Evolutionary conservation across 768 basidiomycete species (phyloP).

Genomic region (Cystobasidium tubakii): DNA sequence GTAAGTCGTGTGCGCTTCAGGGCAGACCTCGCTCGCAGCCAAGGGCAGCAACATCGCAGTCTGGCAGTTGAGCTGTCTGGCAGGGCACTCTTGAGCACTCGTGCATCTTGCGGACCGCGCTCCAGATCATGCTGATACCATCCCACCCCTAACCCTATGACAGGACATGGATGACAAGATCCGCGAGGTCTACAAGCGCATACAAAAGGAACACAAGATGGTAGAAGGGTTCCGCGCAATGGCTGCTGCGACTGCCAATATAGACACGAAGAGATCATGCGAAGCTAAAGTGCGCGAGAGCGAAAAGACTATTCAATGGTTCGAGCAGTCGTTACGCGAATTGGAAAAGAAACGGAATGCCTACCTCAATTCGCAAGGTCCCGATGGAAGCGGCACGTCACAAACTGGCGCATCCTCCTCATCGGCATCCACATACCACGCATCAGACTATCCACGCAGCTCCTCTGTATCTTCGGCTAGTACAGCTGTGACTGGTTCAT

Average conservation of each 20-base stretch:
- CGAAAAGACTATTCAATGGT: conserved; percentile 74
- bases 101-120: too few species aligned
- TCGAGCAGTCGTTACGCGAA: conserved; percentile 75
- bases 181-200: conserved; percentile 78
- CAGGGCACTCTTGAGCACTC: too few species aligned
- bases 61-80: too few species aligned
- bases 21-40: background rate
- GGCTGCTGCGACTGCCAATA: conserved; percentile 74
- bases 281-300: conserved; percentile 82
- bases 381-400: background rate
- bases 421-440: conserved; percentile 1
- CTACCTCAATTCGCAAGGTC: conserved; percentile 2
- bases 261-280: conserved; percentile 72
- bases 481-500: background rate
- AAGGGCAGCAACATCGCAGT: too few species aligned
- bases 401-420: conserved; percentile 10
- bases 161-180: conserved; percentile 57
- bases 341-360: conserved; percentile 62
- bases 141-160: background rate
- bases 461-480: background rate
- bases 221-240: conserved; percentile 74
- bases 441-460: conserved; percentile 7
- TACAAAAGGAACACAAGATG: conserved; percentile 86
- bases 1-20: background rate
- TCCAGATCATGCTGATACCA: background rate